These are phyloP conservation scores for Phoma sp. DNA, from an alignment of 2,329 filamentous ascomycete genomes.

Conservation along the genomic window DNA sequence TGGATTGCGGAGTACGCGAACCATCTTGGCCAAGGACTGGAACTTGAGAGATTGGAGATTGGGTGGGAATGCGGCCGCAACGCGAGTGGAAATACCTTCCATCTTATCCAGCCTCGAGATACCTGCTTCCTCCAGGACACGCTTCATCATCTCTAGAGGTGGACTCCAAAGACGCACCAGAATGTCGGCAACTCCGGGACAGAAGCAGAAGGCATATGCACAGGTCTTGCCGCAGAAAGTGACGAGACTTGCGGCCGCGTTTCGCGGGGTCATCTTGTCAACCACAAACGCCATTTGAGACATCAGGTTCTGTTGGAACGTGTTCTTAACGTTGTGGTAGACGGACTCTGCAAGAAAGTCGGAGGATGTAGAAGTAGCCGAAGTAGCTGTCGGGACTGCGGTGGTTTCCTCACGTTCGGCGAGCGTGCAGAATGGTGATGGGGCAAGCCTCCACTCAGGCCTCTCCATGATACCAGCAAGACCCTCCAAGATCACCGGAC, in stretches of 20 bases:
- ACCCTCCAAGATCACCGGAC: constrained; percentile 79
- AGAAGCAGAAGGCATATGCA: constrained; percentile 93
- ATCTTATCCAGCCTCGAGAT: constrained; percentile 61
- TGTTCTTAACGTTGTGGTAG: constrained; percentile 86
- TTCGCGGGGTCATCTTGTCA: constrained; percentile 83
- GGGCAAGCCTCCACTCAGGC: constrained; percentile 81
- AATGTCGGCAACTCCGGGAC: constrained; percentile 82
- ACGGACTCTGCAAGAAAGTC: constrained; percentile 78
- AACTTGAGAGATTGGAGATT: constrained; percentile 67
- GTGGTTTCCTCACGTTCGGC: constrained; percentile 59
- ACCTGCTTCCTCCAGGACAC: constrained; percentile 73
- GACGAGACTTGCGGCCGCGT: constrained; percentile 69
- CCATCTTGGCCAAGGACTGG: constrained; percentile 65
- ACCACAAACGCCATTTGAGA: constrained; percentile 87
- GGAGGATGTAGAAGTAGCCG: constrained; percentile 65
- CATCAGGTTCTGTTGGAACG: constrained; percentile 81
- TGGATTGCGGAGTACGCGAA: constrained; percentile 67
- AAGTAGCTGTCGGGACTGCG: constrained; percentile 59
- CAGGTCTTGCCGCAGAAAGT: constrained; percentile 90
- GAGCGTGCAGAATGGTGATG: constrained; percentile 70
- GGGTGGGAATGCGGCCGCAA: constrained; percentile 73
- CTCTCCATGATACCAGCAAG: constrained; percentile 84
- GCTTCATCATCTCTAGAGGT: constrained; percentile 70
- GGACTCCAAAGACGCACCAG: constrained; percentile 82
- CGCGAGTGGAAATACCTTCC: constrained; percentile 62